Percentiles rank a stretch among this genome's conserved stretches.
These are phyloP conservation scores for Zygotorulaspora florentina DNA, from an alignment of 805 yeast genomes.

Conservation along the genomic window DNA sequence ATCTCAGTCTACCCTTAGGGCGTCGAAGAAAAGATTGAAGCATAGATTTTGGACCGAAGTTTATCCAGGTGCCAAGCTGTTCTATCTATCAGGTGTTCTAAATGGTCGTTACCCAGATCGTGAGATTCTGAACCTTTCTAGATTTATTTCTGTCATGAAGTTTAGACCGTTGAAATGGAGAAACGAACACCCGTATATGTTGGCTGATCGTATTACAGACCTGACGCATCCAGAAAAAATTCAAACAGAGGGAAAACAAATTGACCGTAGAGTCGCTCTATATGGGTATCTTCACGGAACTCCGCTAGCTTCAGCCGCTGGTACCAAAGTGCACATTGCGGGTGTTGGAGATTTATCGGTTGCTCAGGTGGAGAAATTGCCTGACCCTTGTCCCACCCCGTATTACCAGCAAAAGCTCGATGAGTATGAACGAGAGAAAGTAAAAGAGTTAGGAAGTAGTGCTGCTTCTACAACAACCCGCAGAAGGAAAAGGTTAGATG, in stretches of 20 bases:
- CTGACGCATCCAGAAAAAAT: slow-evolving; percentile 86
- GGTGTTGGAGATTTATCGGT: slow-evolving; percentile 91
- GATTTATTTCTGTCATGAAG: slow-evolving; percentile 95
- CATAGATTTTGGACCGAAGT: slow-evolving; percentile 99
- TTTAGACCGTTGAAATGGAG: slow-evolving; percentile 99
- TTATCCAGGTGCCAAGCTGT: slow-evolving; percentile 94
- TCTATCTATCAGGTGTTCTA: slow-evolving; percentile 89
- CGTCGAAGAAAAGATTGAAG: slow-evolving; percentile 86
- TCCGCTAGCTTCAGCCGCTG: slow-evolving; percentile 56
- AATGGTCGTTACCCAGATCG: slow-evolving; percentile 98
- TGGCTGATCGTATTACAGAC: slow-evolving; percentile 90
- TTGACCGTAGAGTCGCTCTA: slow-evolving; percentile 83
- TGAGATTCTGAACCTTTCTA: slow-evolving; percentile 83
- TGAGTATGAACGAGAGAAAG: slow-evolving; percentile 70
- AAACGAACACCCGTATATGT: slow-evolving; percentile 92
- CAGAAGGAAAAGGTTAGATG: slow-evolving; percentile 88
- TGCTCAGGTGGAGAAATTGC: slow-evolving; percentile 75
- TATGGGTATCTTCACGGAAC: slow-evolving; percentile 97
- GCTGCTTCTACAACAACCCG: slow-evolving; percentile 57
- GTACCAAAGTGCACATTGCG: slow-evolving; percentile 84
- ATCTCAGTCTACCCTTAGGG: slow-evolving; percentile 81
- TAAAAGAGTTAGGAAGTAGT: slow-evolving; percentile 61
- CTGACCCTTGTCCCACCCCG: slow-evolving; percentile 99
- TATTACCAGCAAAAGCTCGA: slow-evolving; percentile 80
- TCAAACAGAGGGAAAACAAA: slow-evolving; percentile 65